phyloP scores from a whole-genome alignment of 192 early-diverging fungal genomes.

The Mortierella antarctica region DNA sequence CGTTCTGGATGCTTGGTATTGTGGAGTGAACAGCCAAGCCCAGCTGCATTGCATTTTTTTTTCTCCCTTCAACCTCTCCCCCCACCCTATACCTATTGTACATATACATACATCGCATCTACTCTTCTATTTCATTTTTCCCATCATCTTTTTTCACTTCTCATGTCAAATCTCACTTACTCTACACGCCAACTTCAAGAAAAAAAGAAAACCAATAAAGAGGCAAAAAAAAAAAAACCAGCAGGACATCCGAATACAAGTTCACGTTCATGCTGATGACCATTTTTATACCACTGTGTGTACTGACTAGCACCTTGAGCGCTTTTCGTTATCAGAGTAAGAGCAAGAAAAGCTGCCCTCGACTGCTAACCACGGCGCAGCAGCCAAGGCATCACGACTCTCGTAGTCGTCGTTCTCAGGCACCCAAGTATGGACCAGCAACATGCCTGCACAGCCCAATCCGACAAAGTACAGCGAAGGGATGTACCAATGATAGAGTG shows the following conservation, averaged over 20 bases:
- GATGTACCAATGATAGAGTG: background rate
- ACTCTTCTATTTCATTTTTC: conserved; percentile 7
- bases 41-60: background rate
- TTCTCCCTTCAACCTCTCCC: background rate
- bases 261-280: too few relatives aligned
- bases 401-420: too few relatives aligned
- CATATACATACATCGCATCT: conserved; percentile 10
- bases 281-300: too few relatives aligned
- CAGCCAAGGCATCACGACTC: too few relatives aligned
- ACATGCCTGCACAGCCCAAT: background rate
- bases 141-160: too few relatives aligned
- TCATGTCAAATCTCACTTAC: background rate
- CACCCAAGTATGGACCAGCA: conserved; percentile 4
- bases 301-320: too few relatives aligned
- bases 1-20: conserved; percentile 66
- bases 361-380: too few relatives aligned
- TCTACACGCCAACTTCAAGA: background rate
- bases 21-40: conserved; percentile 22
- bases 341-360: too few relatives aligned
- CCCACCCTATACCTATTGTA: conserved; percentile 5
- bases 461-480: conserved; percentile 4
- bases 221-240: too few relatives aligned
- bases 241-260: too few relatives aligned
- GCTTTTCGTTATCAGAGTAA: too few relatives aligned
- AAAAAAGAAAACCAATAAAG: background rate